Base-by-base conservation (phyloP, 768 basidiomycete genomes). In the Xerocomellus chrysenteron region DNA sequence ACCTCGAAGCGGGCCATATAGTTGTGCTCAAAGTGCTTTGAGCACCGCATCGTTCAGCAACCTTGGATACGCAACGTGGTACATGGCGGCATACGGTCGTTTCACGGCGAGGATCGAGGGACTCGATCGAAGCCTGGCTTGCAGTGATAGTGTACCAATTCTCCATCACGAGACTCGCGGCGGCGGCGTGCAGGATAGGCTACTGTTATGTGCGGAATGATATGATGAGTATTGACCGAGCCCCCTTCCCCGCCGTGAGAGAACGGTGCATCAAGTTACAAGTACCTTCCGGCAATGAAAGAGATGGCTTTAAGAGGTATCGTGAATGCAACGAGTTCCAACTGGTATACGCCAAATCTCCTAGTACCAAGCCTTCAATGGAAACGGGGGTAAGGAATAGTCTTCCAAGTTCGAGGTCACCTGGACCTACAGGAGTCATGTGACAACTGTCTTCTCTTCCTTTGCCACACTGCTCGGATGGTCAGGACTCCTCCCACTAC, bases 1-100 rank as follows among this genome's bases (percentile, higher is more conserved):
- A 84, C 84, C 74, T 83, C 79, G 32, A 82, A 76, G 44, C 74
- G 74, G 5, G 80, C 78, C 74, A 86, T 79, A 61, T 82, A 81
- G 61, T 87, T 87, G 52, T 81, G 79, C 50, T 82, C 84, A 53
- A 85, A 86, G 82, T 79, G 2, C 86, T 84, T 67, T 86, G 85
- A 3, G 83, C 86, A 47, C 86, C 86, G 54, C 82, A 85, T 13
- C 86, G 76, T 58, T 88, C 86, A 5, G 82, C 75, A n/a, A 86
- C 73, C 53, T 81, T 80, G 11, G 78, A 69, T 9, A 77, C 71
- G 56, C 77, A 80, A 17, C 79, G 72, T 59, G 82, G 80, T 59
- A 80, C 78, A 54, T 84, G 83, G 6, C 80, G 77, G 16, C 11
- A 26, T 6, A 52, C 35, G 2, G 52, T 52, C 35, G 52, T 45